These are phyloP conservation scores for Kwoniella sp. DNA, from an alignment of 768 basidiomycete species.

Conservation along the genomic window DNA sequence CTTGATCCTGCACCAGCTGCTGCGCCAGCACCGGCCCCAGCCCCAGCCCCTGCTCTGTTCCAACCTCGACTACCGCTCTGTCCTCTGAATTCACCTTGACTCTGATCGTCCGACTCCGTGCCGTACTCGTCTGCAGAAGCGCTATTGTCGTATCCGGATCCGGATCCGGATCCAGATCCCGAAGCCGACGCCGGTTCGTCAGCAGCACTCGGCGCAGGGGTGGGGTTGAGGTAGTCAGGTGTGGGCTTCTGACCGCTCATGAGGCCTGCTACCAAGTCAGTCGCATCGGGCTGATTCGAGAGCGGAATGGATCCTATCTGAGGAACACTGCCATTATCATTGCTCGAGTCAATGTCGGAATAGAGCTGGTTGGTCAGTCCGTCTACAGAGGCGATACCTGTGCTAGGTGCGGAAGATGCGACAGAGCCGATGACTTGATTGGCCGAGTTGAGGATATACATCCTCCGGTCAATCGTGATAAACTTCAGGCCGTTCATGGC, in stretches of 20 bases:
- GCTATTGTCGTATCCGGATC: neutral
- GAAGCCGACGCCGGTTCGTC: no score
- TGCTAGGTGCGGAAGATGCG: constrained; percentile 5
- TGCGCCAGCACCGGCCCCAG: neutral
- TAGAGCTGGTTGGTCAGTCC: constrained; percentile 2
- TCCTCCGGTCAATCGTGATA: constrained; percentile 11
- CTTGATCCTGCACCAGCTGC: constrained; percentile 1
- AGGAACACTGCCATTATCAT: neutral
- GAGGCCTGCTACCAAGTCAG: constrained; percentile 4
- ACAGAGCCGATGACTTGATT: constrained; percentile 21
- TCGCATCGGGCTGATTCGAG: constrained; percentile 9
- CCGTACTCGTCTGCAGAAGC: neutral
- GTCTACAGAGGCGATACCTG: neutral
- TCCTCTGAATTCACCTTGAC: neutral
- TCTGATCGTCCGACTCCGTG: neutral
- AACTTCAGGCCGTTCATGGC: constrained; percentile 1
- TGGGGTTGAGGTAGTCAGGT: neutral
- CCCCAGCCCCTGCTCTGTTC: neutral
- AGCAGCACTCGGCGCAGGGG: no score
- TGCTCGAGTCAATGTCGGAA: neutral
- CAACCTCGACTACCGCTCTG: neutral
- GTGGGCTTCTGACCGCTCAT: constrained; percentile 4
- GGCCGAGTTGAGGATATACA: constrained; percentile 24
- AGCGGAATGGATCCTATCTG: neutral
- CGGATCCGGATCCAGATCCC: no score